phyloP scores from a whole-genome alignment of 129 eudicot species.

The Pulicaria dysenterica region DNA sequence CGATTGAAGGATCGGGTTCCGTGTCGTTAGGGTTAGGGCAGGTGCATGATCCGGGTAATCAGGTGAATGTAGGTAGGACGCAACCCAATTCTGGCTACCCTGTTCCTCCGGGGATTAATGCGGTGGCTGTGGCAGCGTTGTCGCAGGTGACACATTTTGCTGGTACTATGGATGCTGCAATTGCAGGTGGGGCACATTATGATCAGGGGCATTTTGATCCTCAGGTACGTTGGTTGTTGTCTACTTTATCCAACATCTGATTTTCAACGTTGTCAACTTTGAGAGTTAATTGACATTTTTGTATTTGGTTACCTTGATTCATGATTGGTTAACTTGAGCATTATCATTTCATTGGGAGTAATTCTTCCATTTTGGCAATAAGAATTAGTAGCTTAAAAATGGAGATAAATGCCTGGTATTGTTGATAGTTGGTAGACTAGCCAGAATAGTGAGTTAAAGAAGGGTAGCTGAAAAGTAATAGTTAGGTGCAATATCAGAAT shows the following conservation, averaged over 20 bases:
- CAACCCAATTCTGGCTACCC: conserved; percentile 13
- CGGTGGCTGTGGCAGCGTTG: conserved; percentile 48
- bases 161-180: conserved; percentile 39
- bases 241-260: not conserved
- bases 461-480: not conserved
- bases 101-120: conserved; percentile 37
- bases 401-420: conserved; percentile 11
- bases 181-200: conserved; percentile 27
- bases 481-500: conserved; percentile 2
- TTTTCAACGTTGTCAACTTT: not conserved
- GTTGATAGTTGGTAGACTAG: not conserved
- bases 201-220: conserved; percentile 36
- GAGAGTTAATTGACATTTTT: conserved; percentile 4
- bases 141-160: conserved; percentile 55
- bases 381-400: conserved; percentile 11
- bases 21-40: conserved; percentile 28
- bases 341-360: conserved; percentile 12
- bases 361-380: conserved; percentile 3
- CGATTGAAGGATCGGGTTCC: conserved; percentile 16
- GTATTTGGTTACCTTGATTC: conserved; percentile 10
- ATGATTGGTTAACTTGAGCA: conserved; percentile 9
- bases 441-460: not conserved
- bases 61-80: conserved; percentile 21
- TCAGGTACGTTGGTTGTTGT: conserved; percentile 39
- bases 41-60: conserved; percentile 36